Percentiles rank a stretch among this genome's conserved stretches.
phyloP scores from a whole-genome alignment of 2,329 filamentous ascomycete species.

The Aspergillus sp. region DNA sequence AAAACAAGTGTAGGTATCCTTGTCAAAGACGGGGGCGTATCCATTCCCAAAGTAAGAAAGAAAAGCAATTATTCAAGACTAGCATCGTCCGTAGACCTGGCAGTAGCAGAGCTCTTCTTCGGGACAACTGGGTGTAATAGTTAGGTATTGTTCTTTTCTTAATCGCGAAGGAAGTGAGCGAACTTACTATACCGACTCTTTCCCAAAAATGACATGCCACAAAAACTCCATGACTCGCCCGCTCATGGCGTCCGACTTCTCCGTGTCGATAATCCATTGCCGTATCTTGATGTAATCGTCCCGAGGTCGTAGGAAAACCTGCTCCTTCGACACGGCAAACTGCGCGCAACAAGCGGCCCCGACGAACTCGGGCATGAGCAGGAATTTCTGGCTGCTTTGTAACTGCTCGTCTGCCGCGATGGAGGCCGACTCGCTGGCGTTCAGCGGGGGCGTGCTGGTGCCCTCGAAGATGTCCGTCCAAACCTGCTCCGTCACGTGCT shows the following conservation, averaged over 20 bases:
- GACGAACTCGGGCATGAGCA: slow-evolving; percentile 43
- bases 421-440: slow-evolving; percentile 12
- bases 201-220: slow-evolving; percentile 53
- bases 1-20: no score
- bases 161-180: neutral
- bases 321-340: slow-evolving; percentile 52
- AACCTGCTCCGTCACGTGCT: slow-evolving; percentile 29
- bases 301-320: slow-evolving; percentile 42
- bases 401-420: slow-evolving; percentile 2
- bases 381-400: slow-evolving; percentile 15
- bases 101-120: slow-evolving; percentile 29
- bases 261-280: slow-evolving; percentile 53
- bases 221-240: slow-evolving; percentile 57
- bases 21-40: no score
- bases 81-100: slow-evolving; percentile 30
- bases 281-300: slow-evolving; percentile 51
- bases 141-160: no score
- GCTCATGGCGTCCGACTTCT: slow-evolving; percentile 46
- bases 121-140: slow-evolving; percentile 19
- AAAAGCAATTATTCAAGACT: neutral
- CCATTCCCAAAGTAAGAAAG: no score
- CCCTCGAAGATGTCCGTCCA: slow-evolving; percentile 33
- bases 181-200: slow-evolving; percentile 34
- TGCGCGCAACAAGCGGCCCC: slow-evolving; percentile 58
- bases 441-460: slow-evolving; percentile 29